These are phyloP conservation scores for Candida montana DNA, from an alignment of 805 yeast species.

Conservation along the genomic window DNA sequence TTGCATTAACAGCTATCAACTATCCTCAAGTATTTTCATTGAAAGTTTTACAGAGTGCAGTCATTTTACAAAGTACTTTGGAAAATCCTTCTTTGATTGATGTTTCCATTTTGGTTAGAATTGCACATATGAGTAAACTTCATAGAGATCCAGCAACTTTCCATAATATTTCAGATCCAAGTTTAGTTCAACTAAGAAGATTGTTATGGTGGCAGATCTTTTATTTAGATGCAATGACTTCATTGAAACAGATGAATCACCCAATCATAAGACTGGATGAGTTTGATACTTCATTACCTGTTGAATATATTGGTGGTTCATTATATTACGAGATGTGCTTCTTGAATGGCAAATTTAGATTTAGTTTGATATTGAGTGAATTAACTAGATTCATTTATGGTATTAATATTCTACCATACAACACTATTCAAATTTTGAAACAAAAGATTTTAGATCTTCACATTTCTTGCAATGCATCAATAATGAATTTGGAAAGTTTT, in stretches of 20 bases:
- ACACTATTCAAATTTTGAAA: conserved; percentile 39
- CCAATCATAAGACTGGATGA: conserved; percentile 50
- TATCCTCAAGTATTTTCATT: conserved; percentile 42
- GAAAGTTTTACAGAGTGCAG: conserved; percentile 42
- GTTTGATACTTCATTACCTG: conserved; percentile 53
- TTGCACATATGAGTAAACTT: conserved; percentile 49
- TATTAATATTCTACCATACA: conserved; percentile 36
- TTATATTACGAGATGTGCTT: conserved; percentile 43
- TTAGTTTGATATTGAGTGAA: conserved; percentile 46
- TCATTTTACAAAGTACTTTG: conserved; percentile 44
- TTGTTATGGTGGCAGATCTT: conserved; percentile 66
- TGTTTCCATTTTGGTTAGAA: conserved; percentile 49
- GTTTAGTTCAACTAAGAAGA: conserved; percentile 47
- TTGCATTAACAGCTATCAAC: conserved; percentile 43
- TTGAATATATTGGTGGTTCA: conserved; percentile 34
- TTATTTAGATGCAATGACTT: conserved; percentile 50
- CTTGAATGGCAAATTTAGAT: conserved; percentile 49
- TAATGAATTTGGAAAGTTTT: conserved; percentile 34
- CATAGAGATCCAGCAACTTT: conserved; percentile 57
- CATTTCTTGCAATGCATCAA: conserved; percentile 44
- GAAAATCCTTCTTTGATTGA: conserved; percentile 54
- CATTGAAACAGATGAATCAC: conserved; percentile 48
- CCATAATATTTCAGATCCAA: conserved; percentile 43
- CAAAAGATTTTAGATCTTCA: conserved; percentile 45
- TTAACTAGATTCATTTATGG: conserved; percentile 48